These are phyloP conservation scores for Starmerella cellae DNA, from an alignment of 805 yeast species.

Conservation along the genomic window DNA sequence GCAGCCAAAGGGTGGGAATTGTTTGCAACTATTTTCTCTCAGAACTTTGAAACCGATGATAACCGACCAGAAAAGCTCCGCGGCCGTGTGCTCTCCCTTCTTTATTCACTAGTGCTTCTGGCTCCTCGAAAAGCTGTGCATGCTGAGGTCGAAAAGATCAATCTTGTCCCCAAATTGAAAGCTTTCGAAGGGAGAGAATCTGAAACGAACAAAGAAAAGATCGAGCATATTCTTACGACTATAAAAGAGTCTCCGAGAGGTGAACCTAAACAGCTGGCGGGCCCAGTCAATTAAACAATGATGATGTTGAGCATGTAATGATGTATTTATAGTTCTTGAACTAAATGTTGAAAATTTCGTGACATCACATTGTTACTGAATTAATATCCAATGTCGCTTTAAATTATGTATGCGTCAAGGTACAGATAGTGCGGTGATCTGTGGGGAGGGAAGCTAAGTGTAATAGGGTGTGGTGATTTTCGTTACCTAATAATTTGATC, in stretches of 20 bases:
- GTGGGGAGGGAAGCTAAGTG: no score
- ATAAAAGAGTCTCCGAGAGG: conserved; percentile 9
- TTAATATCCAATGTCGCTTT: no score
- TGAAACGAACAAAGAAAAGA: conserved; percentile 10
- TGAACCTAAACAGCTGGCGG: conserved; percentile 4
- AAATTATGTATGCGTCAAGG: no score
- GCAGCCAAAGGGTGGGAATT: conserved; percentile 50
- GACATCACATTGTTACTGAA: no score
- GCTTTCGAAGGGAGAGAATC: conserved; percentile 1
- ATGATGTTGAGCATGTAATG: no score
- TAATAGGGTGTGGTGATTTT: no score
- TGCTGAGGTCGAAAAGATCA: conserved; percentile 8
- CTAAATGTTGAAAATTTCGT: no score
- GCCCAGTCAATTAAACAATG: no score
- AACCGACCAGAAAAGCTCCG: conserved; percentile 5
- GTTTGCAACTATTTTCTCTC: conserved; percentile 26
- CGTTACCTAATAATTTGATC: no score
- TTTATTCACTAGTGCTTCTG: conserved; percentile 11
- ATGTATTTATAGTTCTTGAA: no score
- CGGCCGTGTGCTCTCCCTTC: conserved; percentile 16
- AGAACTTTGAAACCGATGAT: conserved; percentile 5
- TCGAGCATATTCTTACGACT: conserved; percentile 7
- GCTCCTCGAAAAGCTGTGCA: conserved; percentile 11
- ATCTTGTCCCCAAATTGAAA: conserved; percentile 2
- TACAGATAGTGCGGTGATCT: no score